Base-by-base conservation (phyloP, 768 basidiomycete genomes). In the Suillus cothurnatus region DNA sequence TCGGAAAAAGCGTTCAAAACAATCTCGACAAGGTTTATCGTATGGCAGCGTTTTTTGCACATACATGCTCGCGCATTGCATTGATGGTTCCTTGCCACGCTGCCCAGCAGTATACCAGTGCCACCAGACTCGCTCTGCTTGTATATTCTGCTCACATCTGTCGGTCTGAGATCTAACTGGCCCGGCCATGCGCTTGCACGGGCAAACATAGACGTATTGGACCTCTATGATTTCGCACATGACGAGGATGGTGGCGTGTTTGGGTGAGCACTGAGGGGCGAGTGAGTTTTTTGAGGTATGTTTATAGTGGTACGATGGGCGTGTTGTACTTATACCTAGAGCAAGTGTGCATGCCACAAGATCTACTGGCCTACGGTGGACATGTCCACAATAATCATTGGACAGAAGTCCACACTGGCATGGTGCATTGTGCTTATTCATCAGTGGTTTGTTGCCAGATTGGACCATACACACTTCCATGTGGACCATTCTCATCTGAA, bases 161-260 rank as follows among this genome's bases (percentile, higher is more conserved):
- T 12, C 0, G 38, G 6, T 19, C 0, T 59, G 23, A 59, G 38
- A 11, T 6, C 0, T 41, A 21, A 39, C 11, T 1, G 38, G 38
- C 1, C 58, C 58, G 11, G 58, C 58, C 38, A 12, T 19, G 38
- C 38, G 58, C 9, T 6, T 39, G 38, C 58, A 59, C 5, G 58
- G 38, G 38, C 58, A 59, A 26, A 21, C 19, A 9, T 41, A 59
- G 38, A 59, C 17, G 38, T 41, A 59, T 41, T 59, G 58, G 38
- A 28, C 11, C 26, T 59, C 58, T 11, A 4, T 59, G 26, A 59
- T 59, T 11, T 59, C 58, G 26, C 58, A 59, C 58, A 59, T 59
- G 36, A 14, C 21, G n/a, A 59, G 19, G 26, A 23, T 28, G 3
- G 38, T 21, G 9, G 17, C 4, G 26, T 21, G 26, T 19, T 41